phyloP scores from a whole-genome alignment of 2,329 filamentous ascomycete species.

The Waltergamsia citrina region DNA sequence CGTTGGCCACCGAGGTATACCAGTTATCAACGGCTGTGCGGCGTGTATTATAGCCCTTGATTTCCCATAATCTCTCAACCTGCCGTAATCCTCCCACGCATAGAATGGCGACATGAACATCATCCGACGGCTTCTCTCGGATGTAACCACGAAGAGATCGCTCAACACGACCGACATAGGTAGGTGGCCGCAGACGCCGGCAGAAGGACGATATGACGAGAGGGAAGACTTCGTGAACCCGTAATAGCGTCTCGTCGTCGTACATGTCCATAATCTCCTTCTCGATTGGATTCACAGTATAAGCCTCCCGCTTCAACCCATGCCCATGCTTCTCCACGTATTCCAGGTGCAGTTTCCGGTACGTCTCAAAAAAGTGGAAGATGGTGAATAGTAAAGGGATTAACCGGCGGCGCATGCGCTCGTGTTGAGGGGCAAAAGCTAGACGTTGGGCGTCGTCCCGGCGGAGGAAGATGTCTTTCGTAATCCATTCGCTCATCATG shows the following conservation, averaged over 20 bases:
- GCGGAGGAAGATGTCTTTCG: conserved; percentile 54
- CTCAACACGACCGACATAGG: conserved; percentile 54
- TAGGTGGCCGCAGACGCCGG: conserved; percentile 51
- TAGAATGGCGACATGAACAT: conserved; percentile 51
- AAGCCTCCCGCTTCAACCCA: conserved; percentile 41
- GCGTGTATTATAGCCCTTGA: conserved; percentile 54
- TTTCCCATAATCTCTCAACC: conserved; percentile 56
- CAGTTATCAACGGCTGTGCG: conserved; percentile 50
- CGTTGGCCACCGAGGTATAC: conserved; percentile 42
- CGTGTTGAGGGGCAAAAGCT: conserved; percentile 51
- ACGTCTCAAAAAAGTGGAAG: conserved; percentile 60
- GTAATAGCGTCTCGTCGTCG: conserved; percentile 51
- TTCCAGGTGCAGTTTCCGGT: conserved; percentile 47
- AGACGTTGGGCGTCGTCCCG: conserved; percentile 42
- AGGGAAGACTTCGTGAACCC: conserved; percentile 56
- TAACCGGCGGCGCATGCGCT: conserved; percentile 54
- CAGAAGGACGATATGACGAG: conserved; percentile 56
- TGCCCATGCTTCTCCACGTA: conserved; percentile 44
- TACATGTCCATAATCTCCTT: conserved; percentile 53
- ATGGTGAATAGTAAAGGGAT: conserved; percentile 56
- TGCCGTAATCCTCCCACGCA: conserved; percentile 53
- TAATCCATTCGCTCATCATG: conserved; percentile 55
- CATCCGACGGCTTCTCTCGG: conserved; percentile 51
- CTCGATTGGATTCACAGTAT: conserved; percentile 55
- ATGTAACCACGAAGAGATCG: conserved; percentile 54